Conservation (phyloP, 768 basidiomycete species). For the Suillus weaverae region DNA sequence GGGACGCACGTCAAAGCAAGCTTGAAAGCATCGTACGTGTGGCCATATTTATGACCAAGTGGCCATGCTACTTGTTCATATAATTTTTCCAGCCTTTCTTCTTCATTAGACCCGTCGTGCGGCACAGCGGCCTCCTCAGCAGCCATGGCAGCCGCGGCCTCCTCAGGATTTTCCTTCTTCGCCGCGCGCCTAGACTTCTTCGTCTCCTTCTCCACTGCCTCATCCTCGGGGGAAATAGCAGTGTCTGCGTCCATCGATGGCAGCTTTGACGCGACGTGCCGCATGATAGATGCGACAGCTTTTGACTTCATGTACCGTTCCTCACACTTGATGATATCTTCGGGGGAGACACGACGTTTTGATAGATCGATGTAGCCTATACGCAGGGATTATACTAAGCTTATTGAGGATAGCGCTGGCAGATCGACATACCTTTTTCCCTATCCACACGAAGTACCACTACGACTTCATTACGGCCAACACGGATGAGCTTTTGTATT, state of each 20-base stretch:
- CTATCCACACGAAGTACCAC: conserved; percentile 98
- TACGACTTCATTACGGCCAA: conserved; percentile 97
- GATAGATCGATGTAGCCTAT: conserved; percentile 98
- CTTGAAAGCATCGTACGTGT: conserved; percentile 98
- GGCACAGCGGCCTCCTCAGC: conserved; percentile 33
- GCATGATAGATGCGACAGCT: conserved; percentile 89
- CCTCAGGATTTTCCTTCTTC: conserved; percentile 45
- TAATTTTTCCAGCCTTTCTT: conserved; percentile 77
- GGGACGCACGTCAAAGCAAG: conserved; percentile 82
- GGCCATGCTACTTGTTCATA: conserved; percentile 96
- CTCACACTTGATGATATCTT: conserved; percentile 99
- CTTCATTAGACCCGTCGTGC: conserved; percentile 54
- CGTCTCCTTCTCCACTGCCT: conserved; percentile 46
- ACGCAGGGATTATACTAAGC: not conserved
- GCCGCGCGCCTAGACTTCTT: conserved; percentile 47
- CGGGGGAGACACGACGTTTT: conserved; percentile 95
- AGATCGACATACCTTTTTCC: conserved; percentile 77
- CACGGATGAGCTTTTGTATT: conserved; percentile 96
- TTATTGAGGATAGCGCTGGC: not conserved
- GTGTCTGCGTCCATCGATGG: conserved; percentile 40
- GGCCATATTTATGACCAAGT: conserved; percentile 86
- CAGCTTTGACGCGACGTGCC: conserved; percentile 87
- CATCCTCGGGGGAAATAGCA: conserved; percentile 23
- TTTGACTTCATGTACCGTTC: conserved; percentile 98
- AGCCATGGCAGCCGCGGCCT: conserved; percentile 44